Evolutionary conservation across 768 basidiomycete genomes (phyloP).

Genomic region (Kwoniella bestiolae): DNA sequence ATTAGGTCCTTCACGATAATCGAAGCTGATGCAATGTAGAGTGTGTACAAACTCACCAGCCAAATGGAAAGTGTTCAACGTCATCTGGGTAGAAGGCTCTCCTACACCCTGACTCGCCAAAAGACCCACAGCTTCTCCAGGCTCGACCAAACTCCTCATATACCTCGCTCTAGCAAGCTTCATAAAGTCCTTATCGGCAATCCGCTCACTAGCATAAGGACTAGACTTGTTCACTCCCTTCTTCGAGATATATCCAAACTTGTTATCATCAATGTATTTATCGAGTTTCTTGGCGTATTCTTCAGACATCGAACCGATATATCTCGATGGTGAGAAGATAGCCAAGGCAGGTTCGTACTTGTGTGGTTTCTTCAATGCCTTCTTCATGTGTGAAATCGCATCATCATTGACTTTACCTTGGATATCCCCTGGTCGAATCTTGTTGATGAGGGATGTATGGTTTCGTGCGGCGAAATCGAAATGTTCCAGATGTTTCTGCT

Average conservation of each 20-base stretch:
- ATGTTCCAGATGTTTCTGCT: conserved; percentile 90
- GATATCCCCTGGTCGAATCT: conserved; percentile 67
- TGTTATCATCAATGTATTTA: conserved; percentile 77
- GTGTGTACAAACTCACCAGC: conserved; percentile 66
- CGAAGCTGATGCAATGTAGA: not conserved
- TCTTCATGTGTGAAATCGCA: conserved; percentile 83
- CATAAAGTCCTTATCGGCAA: conserved; percentile 64
- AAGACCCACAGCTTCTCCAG: conserved; percentile 97
- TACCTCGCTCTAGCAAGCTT: conserved; percentile 89
- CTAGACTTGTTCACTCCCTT: conserved; percentile 51
- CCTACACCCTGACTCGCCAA: conserved; percentile 97
- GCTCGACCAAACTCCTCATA: conserved; percentile 88
- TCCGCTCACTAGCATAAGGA: conserved; percentile 56
- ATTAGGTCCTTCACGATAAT: too few relatives aligned
- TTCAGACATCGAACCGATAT: conserved; percentile 89
- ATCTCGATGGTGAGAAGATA: conserved; percentile 74
- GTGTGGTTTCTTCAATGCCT: conserved; percentile 76
- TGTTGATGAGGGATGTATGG: conserved; percentile 73
- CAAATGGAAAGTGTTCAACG: conserved; percentile 98
- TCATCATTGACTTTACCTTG: conserved; percentile 63
- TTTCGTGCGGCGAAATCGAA: conserved; percentile 94
- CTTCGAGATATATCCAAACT: conserved; percentile 61
- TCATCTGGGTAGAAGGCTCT: conserved; percentile 99
- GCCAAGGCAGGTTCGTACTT: conserved; percentile 74
- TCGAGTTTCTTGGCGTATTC: conserved; percentile 80